phyloP scores from a whole-genome alignment of 1,139 yeast species.

The Martiniozyma asiatica region DNA sequence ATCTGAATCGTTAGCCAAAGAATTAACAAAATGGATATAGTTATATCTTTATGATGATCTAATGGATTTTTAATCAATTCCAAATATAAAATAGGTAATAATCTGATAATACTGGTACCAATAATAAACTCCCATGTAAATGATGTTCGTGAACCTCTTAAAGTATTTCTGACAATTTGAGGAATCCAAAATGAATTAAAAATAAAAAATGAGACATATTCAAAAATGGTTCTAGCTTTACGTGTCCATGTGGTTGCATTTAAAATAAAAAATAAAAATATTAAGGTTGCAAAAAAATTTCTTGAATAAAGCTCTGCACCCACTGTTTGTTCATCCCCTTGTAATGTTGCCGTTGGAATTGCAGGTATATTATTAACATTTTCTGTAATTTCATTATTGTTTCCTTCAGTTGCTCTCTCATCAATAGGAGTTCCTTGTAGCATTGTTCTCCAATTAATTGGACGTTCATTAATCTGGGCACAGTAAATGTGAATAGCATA shows the following conservation, averaged over 20 bases:
- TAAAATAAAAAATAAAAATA: slow-evolving; percentile 44
- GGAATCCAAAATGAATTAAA: slow-evolving; percentile 84
- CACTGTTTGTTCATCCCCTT: slow-evolving; percentile 30
- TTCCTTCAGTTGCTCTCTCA: slow-evolving; percentile 16
- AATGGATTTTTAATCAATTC: slow-evolving; percentile 33
- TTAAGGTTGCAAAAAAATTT: slow-evolving; percentile 48
- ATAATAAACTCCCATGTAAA: slow-evolving; percentile 61
- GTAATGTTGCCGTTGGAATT: slow-evolving; percentile 6
- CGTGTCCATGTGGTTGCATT: slow-evolving; percentile 58
- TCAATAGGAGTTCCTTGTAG: slow-evolving; percentile 41
- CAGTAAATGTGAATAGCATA: slow-evolving; percentile 59
- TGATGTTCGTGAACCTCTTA: slow-evolving; percentile 58
- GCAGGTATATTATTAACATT: slow-evolving; percentile 5
- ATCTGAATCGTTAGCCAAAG: slow-evolving; percentile 51
- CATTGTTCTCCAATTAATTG: slow-evolving; percentile 49
- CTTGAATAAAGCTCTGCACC: slow-evolving; percentile 52
- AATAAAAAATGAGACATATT: slow-evolving; percentile 37
- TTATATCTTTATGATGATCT: slow-evolving; percentile 46
- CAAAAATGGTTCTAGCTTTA: slow-evolving; percentile 41
- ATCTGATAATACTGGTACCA: slow-evolving; percentile 52
- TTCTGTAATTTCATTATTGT: slow-evolving; percentile 5
- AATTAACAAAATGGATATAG: slow-evolving; percentile 32
- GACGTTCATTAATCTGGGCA: slow-evolving; percentile 65
- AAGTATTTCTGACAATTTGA: slow-evolving; percentile 68
- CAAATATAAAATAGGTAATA: slow-evolving; percentile 55